Conservation (phyloP, 1,139 yeast genomes). For the Zygosaccharomyces pseudobailii region DNA sequence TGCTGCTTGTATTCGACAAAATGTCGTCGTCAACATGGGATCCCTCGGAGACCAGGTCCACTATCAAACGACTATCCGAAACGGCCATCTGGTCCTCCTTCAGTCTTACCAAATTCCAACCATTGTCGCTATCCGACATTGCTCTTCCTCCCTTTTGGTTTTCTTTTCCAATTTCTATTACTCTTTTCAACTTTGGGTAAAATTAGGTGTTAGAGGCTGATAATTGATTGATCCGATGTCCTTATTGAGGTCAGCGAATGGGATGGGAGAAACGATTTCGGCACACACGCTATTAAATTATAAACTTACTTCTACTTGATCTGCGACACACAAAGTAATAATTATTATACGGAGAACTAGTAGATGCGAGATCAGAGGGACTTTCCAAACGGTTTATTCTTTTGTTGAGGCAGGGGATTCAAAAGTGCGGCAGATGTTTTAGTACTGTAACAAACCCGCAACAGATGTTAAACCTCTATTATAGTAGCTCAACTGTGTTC, state of each 20-base stretch:
- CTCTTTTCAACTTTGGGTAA: background rate
- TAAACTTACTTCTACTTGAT: constrained; percentile 3
- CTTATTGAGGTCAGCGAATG: too few relatives aligned
- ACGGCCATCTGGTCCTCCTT: constrained; percentile 3
- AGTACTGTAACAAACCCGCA: background rate
- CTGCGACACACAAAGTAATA: constrained; percentile 1
- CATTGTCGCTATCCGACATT: constrained; percentile 4
- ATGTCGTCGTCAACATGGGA: constrained; percentile 17
- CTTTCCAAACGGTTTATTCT: background rate
- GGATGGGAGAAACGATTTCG: background rate
- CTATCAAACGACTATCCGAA: constrained; percentile 5
- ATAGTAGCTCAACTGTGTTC: background rate
- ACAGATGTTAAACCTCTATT: background rate
- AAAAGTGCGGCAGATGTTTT: background rate
- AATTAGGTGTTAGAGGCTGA: background rate
- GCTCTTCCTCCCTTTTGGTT: background rate
- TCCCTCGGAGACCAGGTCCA: constrained; percentile 12
- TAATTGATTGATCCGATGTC: too few relatives aligned
- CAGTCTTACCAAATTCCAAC: constrained; percentile 16
- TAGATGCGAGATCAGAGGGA: background rate
- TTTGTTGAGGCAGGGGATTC: background rate
- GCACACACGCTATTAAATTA: constrained; percentile 2
- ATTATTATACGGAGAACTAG: background rate
- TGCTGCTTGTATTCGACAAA: constrained; percentile 21
- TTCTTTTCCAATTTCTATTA: background rate